These are phyloP conservation scores for Diddensiella transvaalensis DNA, from an alignment of 805 yeast species.

Conservation along the genomic window DNA sequence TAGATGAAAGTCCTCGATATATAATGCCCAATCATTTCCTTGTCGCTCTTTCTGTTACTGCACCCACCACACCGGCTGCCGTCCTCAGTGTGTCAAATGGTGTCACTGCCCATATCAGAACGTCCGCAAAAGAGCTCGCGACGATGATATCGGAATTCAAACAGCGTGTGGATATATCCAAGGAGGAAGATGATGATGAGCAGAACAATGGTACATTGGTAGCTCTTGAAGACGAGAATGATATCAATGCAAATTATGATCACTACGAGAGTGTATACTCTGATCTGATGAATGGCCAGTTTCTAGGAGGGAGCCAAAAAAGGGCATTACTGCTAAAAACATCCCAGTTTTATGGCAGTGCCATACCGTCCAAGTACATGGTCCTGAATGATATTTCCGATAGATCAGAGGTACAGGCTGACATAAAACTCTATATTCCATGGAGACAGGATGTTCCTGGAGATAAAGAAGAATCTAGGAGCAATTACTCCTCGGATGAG, in stretches of 20 bases:
- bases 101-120: slow-evolving; percentile 54
- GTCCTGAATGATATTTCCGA: background rate
- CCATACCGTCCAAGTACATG: background rate
- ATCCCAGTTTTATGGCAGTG: slow-evolving; percentile 7
- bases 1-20: slow-evolving; percentile 81
- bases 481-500: background rate
- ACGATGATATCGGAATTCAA: slow-evolving; percentile 43
- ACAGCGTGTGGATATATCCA: slow-evolving; percentile 5
- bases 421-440: slow-evolving; percentile 10
- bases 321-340: background rate
- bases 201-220: slow-evolving; percentile 2
- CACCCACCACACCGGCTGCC: slow-evolving; percentile 54
- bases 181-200: slow-evolving; percentile 7
- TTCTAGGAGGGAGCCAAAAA: background rate
- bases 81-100: slow-evolving; percentile 26
- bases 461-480: background rate
- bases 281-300: slow-evolving; percentile 5
- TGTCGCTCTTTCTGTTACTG: slow-evolving; percentile 52
- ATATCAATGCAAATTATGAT: slow-evolving; percentile 6
- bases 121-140: slow-evolving; percentile 55
- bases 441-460: slow-evolving; percentile 3
- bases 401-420: background rate
- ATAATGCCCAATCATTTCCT: slow-evolving; percentile 80
- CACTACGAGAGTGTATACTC: slow-evolving; percentile 4
- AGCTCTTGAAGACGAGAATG: background rate